phyloP scores from a whole-genome alignment of 106 monocot genomes.

The Vanilla planifolia region DNA sequence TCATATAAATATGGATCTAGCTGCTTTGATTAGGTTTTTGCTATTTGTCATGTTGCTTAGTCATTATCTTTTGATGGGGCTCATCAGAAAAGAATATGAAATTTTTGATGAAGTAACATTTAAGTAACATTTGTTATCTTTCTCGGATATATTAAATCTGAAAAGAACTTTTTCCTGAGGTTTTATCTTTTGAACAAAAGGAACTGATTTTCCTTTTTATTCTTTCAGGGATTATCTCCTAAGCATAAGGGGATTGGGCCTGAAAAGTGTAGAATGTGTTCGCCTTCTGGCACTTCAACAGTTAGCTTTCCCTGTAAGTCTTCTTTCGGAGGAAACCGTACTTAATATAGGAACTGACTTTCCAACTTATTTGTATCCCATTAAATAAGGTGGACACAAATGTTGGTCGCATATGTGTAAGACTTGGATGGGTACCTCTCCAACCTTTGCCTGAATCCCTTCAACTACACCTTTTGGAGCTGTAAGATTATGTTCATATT shows the following conservation, averaged over 20 bases:
- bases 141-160: no score
- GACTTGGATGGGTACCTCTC: conserved; percentile 96
- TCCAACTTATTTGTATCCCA: neutral
- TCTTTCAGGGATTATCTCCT: conserved; percentile 80
- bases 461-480: conserved; percentile 84
- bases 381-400: conserved; percentile 82
- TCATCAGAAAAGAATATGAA: no score
- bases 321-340: neutral
- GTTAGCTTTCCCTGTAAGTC: conserved; percentile 85
- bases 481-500: conserved; percentile 35
- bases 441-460: conserved; percentile 90
- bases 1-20: no score
- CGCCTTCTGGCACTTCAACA: conserved; percentile 91
- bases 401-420: conserved; percentile 91
- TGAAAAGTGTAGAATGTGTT: conserved; percentile 98
- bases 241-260: conserved; percentile 81
- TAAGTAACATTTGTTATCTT: no score
- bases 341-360: neutral
- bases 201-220: conserved; percentile 9
- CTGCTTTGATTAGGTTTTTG: no score
- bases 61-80: no score
- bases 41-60: no score
- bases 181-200: neutral
- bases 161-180: neutral
- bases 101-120: no score